Evolutionary conservation across 768 basidiomycete genomes (phyloP).

Genomic region (Coprinopsis sp.): DNA sequence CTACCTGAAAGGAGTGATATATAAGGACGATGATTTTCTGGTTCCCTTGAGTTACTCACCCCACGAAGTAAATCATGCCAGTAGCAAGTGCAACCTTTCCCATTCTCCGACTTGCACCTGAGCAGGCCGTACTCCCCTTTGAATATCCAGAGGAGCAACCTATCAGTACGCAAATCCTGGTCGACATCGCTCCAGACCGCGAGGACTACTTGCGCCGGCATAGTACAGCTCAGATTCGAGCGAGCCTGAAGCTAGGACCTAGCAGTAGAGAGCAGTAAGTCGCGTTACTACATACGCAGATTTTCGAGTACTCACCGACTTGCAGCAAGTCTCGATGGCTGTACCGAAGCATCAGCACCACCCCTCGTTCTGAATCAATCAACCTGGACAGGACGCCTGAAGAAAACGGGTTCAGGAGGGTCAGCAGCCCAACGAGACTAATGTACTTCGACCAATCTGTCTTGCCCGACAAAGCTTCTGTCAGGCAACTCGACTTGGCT

Average conservation of each 20-base stretch:
- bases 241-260: neutral
- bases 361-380: neutral
- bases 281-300: neutral
- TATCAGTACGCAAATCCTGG: neutral
- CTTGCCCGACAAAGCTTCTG: neutral
- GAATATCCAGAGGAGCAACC: neutral
- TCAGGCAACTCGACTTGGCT: neutral
- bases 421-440: neutral
- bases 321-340: neutral
- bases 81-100: too few relatives aligned
- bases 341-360: neutral
- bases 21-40: too few relatives aligned
- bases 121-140: neutral
- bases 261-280: neutral
- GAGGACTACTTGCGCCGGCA: neutral
- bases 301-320: neutral
- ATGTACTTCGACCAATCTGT: neutral
- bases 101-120: too few relatives aligned
- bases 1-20: too few relatives aligned
- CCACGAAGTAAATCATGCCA: too few relatives aligned
- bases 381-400: neutral
- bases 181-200: constrained; percentile 5
- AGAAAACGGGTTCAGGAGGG: neutral
- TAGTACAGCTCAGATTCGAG: constrained; percentile 2
- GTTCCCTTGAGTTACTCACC: too few relatives aligned